Conservation (phyloP, 2,329 filamentous ascomycete genomes). For the Capronia americana region DNA sequence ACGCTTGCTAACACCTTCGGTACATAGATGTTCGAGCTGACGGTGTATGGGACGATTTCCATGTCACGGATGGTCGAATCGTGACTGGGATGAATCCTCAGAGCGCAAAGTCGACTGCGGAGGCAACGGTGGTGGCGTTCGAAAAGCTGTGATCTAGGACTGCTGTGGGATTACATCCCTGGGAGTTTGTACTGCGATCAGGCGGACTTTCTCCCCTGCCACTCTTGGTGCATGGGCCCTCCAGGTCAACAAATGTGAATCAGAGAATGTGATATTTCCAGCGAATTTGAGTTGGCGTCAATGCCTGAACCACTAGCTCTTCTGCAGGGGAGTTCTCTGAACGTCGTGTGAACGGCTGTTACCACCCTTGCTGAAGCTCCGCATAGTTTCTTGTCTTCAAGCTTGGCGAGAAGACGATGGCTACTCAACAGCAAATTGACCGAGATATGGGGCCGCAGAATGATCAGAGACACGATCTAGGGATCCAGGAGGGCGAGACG, state of each 20-base stretch:
- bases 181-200: not conserved
- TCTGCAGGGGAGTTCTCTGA: not conserved
- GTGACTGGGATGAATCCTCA: constrained; percentile 54
- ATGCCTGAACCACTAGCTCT: not conserved
- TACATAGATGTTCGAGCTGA: constrained; percentile 41
- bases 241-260: not conserved
- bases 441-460: too few species aligned
- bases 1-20: constrained; percentile 4
- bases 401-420: too few species aligned
- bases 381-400: not conserved
- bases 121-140: constrained; percentile 49
- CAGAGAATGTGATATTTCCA: not conserved
- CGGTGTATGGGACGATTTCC: constrained; percentile 44
- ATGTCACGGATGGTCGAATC: constrained; percentile 48
- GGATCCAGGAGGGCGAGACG: too few species aligned
- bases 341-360: not conserved
- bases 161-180: not conserved
- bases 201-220: not conserved
- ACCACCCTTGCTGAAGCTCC: not conserved
- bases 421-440: too few species aligned
- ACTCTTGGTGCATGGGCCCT: not conserved
- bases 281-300: not conserved
- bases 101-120: constrained; percentile 49
- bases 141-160: constrained; percentile 44
- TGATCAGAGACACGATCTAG: too few species aligned